These are phyloP conservation scores for Nitzschia palea DNA, from an alignment of 108 stramenopile species.

Conservation along the genomic window DNA sequence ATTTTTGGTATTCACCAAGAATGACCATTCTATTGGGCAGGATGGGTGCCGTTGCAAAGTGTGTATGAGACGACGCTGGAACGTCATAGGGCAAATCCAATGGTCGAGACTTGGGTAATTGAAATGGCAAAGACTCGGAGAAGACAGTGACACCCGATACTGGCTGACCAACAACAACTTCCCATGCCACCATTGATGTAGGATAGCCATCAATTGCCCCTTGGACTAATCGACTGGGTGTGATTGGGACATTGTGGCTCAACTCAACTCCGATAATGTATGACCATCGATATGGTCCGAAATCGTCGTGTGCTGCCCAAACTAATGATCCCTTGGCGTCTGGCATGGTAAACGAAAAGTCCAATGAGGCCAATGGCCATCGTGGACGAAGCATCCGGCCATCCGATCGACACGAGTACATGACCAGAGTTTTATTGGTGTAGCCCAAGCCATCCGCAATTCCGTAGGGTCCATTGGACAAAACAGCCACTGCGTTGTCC, in stretches of 20 bases:
- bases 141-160: not conserved
- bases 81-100: constrained; percentile 12
- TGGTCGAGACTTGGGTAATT: constrained; percentile 8
- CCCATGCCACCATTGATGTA: not conserved
- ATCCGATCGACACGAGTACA: constrained; percentile 26
- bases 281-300: constrained; percentile 13
- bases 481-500: constrained; percentile 28
- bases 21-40: constrained; percentile 16
- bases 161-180: not conserved
- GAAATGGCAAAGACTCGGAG: constrained; percentile 6
- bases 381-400: constrained; percentile 11
- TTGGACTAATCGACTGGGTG: constrained; percentile 7
- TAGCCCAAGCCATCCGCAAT: constrained; percentile 1
- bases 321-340: constrained; percentile 15
- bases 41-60: constrained; percentile 9
- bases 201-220: not conserved
- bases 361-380: constrained; percentile 21
- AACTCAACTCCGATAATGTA: constrained; percentile 19
- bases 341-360: constrained; percentile 3
- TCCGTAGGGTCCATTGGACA: constrained; percentile 27
- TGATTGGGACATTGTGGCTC: not conserved
- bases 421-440: constrained; percentile 11
- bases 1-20: constrained; percentile 12
- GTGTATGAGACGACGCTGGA: constrained; percentile 5
- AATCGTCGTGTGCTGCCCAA: constrained; percentile 22